These are phyloP conservation scores for Trichoderma sp. DNA, from an alignment of 2,329 filamentous ascomycete species.

Conservation along the genomic window DNA sequence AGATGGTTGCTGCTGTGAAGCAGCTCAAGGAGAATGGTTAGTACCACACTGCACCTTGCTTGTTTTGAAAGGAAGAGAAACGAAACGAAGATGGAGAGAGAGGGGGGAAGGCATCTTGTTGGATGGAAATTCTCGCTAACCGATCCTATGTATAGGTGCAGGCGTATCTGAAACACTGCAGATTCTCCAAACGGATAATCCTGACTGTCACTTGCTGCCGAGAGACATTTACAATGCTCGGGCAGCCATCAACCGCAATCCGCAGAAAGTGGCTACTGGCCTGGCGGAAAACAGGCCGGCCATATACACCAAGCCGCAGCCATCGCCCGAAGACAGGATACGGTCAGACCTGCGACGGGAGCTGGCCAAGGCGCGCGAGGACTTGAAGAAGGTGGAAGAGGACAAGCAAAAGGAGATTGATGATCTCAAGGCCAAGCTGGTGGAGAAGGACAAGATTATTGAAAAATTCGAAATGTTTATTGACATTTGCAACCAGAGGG, in stretches of 20 bases:
- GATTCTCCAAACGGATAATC: conserved; percentile 64
- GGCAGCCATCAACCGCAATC: conserved; percentile 67
- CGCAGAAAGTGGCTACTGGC: conserved; percentile 60
- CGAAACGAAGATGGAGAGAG: background rate
- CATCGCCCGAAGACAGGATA: conserved; percentile 65
- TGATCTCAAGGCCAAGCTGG: conserved; percentile 59
- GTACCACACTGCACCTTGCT: conserved; percentile 29
- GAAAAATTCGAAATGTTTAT: conserved; percentile 69
- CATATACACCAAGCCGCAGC: conserved; percentile 67
- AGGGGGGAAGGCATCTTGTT: conserved; percentile 22
- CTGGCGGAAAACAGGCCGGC: conserved; percentile 63
- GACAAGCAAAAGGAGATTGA: conserved; percentile 61
- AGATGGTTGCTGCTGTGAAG: conserved; percentile 68
- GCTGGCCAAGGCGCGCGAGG: conserved; percentile 59
- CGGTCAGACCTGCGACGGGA: conserved; percentile 62
- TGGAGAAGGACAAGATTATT: conserved; percentile 64
- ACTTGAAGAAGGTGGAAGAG: conserved; percentile 56
- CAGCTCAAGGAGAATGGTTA: conserved; percentile 64
- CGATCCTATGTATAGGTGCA: conserved; percentile 48
- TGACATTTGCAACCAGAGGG: conserved; percentile 67
- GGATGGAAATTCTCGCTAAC: conserved; percentile 38
- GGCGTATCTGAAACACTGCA: conserved; percentile 67
- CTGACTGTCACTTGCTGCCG: conserved; percentile 63
- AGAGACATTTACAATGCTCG: conserved; percentile 69
- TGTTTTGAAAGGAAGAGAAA: conserved; percentile 31